These are phyloP conservation scores for Paramecium tetraurelia DNA, from an alignment of 73 alveolate genomes.

Conservation along the genomic window DNA sequence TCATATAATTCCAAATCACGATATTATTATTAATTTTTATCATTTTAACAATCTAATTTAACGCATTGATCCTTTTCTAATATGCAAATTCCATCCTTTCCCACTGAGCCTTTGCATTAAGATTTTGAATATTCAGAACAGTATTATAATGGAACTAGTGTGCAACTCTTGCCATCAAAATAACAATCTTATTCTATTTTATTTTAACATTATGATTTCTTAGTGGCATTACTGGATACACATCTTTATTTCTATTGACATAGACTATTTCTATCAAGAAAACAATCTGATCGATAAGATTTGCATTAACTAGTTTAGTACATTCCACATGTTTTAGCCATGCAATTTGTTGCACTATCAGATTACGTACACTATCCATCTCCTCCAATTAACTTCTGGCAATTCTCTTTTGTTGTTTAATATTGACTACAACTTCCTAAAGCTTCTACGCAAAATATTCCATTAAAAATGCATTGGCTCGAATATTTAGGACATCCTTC, in stretches of 20 bases:
- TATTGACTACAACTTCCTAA: background rate
- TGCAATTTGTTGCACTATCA: background rate
- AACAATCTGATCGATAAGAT: background rate
- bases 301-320: background rate
- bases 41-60: background rate
- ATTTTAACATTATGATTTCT: background rate
- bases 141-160: background rate
- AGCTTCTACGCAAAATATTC: background rate
- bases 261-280: background rate
- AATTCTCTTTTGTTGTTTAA: background rate
- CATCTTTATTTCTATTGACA: background rate
- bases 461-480: background rate
- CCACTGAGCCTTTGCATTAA: background rate
- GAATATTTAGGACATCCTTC: background rate
- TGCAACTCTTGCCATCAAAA: background rate
- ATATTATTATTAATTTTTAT: background rate
- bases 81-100: background rate
- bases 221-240: background rate
- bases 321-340: background rate
- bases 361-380: background rate
- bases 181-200: background rate
- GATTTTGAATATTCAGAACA: background rate
- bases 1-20: background rate
- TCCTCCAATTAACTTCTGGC: background rate
- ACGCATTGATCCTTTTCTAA: background rate